Evolutionary conservation across 768 basidiomycete species (phyloP).

Genomic region (Phylloporus sp.): DNA sequence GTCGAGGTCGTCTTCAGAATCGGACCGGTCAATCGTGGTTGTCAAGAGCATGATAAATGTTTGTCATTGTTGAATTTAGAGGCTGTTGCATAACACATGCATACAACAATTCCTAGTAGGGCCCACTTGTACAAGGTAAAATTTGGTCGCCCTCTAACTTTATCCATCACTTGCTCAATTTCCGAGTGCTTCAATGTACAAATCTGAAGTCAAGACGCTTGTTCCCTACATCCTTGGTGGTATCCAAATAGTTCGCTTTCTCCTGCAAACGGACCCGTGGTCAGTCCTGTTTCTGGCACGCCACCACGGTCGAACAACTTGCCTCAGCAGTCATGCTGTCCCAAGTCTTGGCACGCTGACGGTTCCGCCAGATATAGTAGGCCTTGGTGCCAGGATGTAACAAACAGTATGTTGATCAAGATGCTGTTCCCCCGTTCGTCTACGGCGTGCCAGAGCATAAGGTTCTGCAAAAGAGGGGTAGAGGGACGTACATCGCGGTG

Average conservation of each 20-base stretch:
- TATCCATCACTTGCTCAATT: no score
- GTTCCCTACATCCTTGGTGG: constrained; percentile 49
- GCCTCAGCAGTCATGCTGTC: constrained; percentile 49
- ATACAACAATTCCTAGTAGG: constrained; percentile 8
- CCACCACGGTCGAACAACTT: no score
- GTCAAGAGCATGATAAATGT: constrained; percentile 19
- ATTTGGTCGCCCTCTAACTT: no score
- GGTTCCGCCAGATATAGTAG: constrained; percentile 56
- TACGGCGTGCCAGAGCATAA: no score
- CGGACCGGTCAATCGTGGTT: constrained; percentile 43
- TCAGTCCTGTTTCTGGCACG: background rate
- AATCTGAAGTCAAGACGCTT: constrained; percentile 59
- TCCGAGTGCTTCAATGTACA: constrained; percentile 36
- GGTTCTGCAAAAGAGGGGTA: no score
- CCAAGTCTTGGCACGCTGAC: constrained; percentile 49
- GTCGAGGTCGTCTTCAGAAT: constrained; percentile 61
- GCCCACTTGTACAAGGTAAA: no score
- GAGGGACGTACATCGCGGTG: constrained; percentile 49
- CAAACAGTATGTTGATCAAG: constrained; percentile 40
- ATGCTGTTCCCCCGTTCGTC: no score
- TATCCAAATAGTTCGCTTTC: constrained; percentile 42
- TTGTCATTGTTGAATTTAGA: constrained; percentile 27
- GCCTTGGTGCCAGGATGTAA: constrained; percentile 49
- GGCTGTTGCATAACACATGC: constrained; percentile 14
- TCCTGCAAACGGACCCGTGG: constrained; percentile 33